Percentiles rank a stretch among this genome's conserved stretches.
phyloP scores from a whole-genome alignment of 352 stramenopile genomes.

The Phytopythium ostracodes region DNA sequence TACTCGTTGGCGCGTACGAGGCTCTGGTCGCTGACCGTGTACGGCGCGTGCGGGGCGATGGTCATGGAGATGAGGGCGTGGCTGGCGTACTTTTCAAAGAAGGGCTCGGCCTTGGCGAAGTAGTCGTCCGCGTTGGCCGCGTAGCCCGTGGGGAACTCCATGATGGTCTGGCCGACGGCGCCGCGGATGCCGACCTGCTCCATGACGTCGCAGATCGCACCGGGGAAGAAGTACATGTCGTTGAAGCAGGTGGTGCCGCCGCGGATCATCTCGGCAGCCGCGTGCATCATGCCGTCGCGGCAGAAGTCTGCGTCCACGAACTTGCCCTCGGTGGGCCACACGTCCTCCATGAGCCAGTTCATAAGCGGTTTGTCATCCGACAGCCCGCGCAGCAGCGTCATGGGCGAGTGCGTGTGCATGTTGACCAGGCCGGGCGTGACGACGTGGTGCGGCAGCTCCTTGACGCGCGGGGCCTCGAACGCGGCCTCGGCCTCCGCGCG shows the following conservation, averaged over 20 bases:
- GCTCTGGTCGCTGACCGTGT: constrained; percentile 74
- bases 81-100: constrained; percentile 62
- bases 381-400: constrained; percentile 83
- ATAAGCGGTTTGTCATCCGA: constrained; percentile 84
- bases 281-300: constrained; percentile 63
- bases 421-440: constrained; percentile 86
- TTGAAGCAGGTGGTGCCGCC: constrained; percentile 87
- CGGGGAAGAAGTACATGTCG: constrained; percentile 90
- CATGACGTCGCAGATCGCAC: constrained; percentile 47
- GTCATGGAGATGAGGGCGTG: constrained; percentile 61
- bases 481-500: constrained; percentile 38
- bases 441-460: constrained; percentile 61
- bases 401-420: constrained; percentile 81
- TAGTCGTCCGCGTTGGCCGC: constrained; percentile 56
- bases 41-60: constrained; percentile 83
- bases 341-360: constrained; percentile 81
- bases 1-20: constrained; percentile 38
- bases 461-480: constrained; percentile 39
- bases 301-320: constrained; percentile 78
- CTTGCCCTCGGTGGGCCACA: constrained; percentile 81
- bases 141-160: constrained; percentile 78
- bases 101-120: constrained; percentile 59
- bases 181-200: constrained; percentile 67
- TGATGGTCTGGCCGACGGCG: constrained; percentile 57
- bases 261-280: constrained; percentile 87